Base-by-base conservation (phyloP, 805 yeast genomes). In the Hanseniaspora guilliermondii region DNA sequence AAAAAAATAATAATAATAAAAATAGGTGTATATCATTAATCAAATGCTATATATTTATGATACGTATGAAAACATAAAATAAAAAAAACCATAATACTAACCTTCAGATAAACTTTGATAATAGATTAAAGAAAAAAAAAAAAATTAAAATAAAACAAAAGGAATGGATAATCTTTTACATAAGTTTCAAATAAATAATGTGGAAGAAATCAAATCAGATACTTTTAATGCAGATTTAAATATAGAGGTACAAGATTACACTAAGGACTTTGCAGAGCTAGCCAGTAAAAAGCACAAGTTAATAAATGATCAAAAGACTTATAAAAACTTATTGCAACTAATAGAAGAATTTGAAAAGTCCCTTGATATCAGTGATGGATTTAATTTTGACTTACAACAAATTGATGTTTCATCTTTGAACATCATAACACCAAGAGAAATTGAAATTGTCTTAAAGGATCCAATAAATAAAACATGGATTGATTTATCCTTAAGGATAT, bases 371-470 rank as follows among this genome's bases (percentile, higher is more conserved):
- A 32, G 59, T 54, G 57, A 50, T 47, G 38, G 61, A 59, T 30
- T 44, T 32, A 58, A 38, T 40, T 60, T 44, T 61, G 56, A 22
- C 1, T 6, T 42, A 3, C 49, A 32, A 6, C 39, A 45, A 12
- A 44, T 33, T 17, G 21, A 35, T 17, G 56, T 56, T 22, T 37
- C 57, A 50, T 36, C 56, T 44, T 40, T 58, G 17, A 11, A 44
- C 48, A 47, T 61, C 64, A 37, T 41, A 12, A 52, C 48, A 21
- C 55, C 55, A 5, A 21, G 22, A 14, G 55, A 52, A 24, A 52
- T 45, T 4, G 55, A 53, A 17, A 7, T 9, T 8, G 38, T 53
- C 17, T n/a, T 46, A 2, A 46, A 36, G 33, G 47, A 53, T 16
- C 47, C 33, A 12, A 35, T 45, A 3, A 22, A 46, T 14, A 37